A percentile compares a stretch with the other conserved stretches of the same genome.
These are phyloP conservation scores for Diaporthe batatas DNA, from an alignment of 2,329 filamentous ascomycete genomes.

Conservation along the genomic window DNA sequence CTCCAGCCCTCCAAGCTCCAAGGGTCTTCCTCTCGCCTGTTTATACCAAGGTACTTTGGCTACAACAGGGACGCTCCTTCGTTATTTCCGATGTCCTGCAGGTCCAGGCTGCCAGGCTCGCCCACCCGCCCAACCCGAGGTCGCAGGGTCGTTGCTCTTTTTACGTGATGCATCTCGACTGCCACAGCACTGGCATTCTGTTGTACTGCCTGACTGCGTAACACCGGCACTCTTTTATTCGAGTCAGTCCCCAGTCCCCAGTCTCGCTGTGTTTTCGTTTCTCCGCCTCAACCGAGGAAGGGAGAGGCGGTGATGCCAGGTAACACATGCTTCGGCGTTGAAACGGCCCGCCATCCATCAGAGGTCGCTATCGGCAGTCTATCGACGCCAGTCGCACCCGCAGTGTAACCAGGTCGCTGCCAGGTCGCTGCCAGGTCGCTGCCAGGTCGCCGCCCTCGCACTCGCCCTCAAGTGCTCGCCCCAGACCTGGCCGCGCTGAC, in stretches of 20 bases:
- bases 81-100: constrained; percentile 26
- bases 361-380: constrained; percentile 6
- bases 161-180: constrained; percentile 2
- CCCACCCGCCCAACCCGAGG: too few species aligned
- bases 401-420: constrained; percentile 21
- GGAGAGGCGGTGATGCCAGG: constrained; percentile 13
- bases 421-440: constrained; percentile 3
- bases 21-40: background rate
- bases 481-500: constrained; percentile 14
- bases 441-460: constrained; percentile 8
- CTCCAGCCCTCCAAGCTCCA: background rate
- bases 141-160: too few species aligned
- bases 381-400: constrained; percentile 3
- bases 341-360: background rate
- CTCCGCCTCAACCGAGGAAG: constrained; percentile 26
- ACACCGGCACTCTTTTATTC: constrained; percentile 19
- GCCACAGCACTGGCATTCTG: background rate
- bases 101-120: background rate
- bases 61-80: constrained; percentile 7
- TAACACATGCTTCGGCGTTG: background rate
- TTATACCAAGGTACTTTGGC: constrained; percentile 5
- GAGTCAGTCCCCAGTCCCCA: constrained; percentile 23
- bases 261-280: background rate
- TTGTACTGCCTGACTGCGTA: too few species aligned
- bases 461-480: background rate